Base-by-base conservation (phyloP, 139 green algal genomes). In the Coelastrella sp. region DNA sequence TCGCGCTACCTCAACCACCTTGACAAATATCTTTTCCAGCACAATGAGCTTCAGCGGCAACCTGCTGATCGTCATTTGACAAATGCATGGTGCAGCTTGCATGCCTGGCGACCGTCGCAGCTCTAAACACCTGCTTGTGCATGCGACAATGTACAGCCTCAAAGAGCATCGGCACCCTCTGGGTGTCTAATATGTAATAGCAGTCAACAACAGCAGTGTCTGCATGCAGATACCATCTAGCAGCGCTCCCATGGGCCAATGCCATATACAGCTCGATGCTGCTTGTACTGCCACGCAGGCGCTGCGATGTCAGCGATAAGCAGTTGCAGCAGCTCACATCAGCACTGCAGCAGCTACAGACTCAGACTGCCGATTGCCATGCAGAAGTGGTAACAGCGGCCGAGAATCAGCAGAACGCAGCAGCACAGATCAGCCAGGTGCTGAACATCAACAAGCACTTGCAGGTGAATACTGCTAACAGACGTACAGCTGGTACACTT, bases 401-500 rank as follows among this genome's bases (percentile, higher is more conserved):
- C 11, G 59, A 74, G 59, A 74, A 86, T 25, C 81, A 86, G 81
- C 81, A 86, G 59, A 59, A 63, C 7, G 7, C 81, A 73, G 81
- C 81, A 73, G 56, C 81, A 74, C 81, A 86, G 59, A 86, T 74
- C 8, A 86, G 59, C 59, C 22, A 56, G 35, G 81, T 86, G 59
- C 81, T 86, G 9, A 25, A 15, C 22, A 86, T 86, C 59, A 86
- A 61, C 81, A 86, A 70, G 60, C 61, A 86, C n/a, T 15, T 86
- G n/a, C 81, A 86, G 81, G 81, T 86, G 60, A 59, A 70, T 70
- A 14, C 63, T 70, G 63, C 63, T 70, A 22, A 14, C 15, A 70
- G 63, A 70, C 63, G 12, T 17, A 22, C 63, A 70, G 63, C 63
- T 14, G 12, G 9, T 1, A 9, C 15, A 70, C 63, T 6, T 15